Conservation (phyloP, 257 asterid species). For the Solanum dulcamara region DNA sequence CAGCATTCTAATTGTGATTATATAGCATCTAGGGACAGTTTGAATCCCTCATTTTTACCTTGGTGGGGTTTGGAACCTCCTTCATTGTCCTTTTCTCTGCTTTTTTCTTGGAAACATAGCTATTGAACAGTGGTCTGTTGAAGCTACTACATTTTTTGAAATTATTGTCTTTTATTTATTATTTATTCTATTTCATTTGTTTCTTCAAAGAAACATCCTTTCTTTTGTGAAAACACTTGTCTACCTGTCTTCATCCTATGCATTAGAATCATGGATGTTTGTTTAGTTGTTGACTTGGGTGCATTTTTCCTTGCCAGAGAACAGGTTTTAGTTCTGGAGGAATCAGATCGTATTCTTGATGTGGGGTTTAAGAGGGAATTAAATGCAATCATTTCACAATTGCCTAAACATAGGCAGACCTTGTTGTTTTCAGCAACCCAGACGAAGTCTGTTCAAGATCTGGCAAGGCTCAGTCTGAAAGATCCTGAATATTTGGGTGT, state of each 20-base stretch:
- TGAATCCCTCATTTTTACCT: not conserved
- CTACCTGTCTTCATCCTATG: not conserved
- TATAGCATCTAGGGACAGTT: not conserved
- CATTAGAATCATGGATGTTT: not conserved
- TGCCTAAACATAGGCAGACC: conserved; percentile 82
- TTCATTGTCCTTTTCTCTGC: not conserved
- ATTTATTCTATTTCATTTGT: not conserved
- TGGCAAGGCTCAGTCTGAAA: conserved; percentile 93
- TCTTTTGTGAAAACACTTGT: not conserved
- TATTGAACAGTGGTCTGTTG: not conserved
- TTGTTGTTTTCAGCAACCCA: conserved; percentile 91
- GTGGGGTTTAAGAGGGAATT: conserved; percentile 66
- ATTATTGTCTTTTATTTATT: not conserved
- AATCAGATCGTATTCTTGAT: conserved; percentile 98
- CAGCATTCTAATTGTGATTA: not conserved
- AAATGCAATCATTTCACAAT: conserved; percentile 86
- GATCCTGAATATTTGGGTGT: conserved; percentile 93
- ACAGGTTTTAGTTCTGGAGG: conserved; percentile 94
- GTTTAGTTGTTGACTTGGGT: conserved; percentile 19
- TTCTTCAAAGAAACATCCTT: not conserved
- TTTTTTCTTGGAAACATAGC: not conserved
- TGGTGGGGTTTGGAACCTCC: not conserved
- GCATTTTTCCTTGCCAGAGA: conserved; percentile 30
- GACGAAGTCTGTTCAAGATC: conserved; percentile 88
- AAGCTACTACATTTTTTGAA: not conserved